A percentile compares a stretch with the other conserved stretches of the same genome.
Conservation (phyloP, 768 basidiomycete species). For the Serendipita sp. region DNA sequence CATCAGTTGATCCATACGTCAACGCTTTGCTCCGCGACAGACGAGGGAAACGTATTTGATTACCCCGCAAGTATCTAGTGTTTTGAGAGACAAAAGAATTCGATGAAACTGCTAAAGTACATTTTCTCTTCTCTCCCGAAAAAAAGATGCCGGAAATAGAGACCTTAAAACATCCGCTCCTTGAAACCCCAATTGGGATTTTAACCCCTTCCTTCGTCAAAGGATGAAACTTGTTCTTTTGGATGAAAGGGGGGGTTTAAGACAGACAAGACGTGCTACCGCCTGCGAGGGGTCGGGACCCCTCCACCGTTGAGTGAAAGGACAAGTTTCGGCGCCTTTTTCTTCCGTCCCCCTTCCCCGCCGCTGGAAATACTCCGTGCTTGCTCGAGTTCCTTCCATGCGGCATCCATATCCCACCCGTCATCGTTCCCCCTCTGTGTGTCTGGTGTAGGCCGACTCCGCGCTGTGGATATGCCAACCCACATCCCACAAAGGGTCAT, state of each 20-base stretch:
- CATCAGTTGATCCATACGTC: too few relatives aligned
- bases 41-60: too few relatives aligned
- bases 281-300: background rate
- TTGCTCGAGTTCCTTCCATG: constrained; percentile 69
- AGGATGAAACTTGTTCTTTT: too few relatives aligned
- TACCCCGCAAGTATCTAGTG: too few relatives aligned
- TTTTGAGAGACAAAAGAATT: too few relatives aligned
- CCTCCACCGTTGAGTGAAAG: constrained; percentile 2
- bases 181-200: too few relatives aligned
- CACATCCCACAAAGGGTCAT: background rate
- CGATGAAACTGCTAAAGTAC: too few relatives aligned
- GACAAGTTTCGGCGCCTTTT: constrained; percentile 15
- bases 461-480: background rate
- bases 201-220: too few relatives aligned
- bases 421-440: constrained; percentile 15
- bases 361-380: constrained; percentile 20
- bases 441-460: background rate
- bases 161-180: too few relatives aligned
- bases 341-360: constrained; percentile 30
- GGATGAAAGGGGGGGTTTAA: background rate
- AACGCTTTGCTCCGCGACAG: too few relatives aligned
- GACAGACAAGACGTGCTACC: background rate
- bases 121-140: too few relatives aligned
- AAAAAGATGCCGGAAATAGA: too few relatives aligned
- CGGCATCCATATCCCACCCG: constrained; percentile 63